Conservation (phyloP, 2,329 filamentous ascomycete genomes). For the Hymenoscyphus repandus region DNA sequence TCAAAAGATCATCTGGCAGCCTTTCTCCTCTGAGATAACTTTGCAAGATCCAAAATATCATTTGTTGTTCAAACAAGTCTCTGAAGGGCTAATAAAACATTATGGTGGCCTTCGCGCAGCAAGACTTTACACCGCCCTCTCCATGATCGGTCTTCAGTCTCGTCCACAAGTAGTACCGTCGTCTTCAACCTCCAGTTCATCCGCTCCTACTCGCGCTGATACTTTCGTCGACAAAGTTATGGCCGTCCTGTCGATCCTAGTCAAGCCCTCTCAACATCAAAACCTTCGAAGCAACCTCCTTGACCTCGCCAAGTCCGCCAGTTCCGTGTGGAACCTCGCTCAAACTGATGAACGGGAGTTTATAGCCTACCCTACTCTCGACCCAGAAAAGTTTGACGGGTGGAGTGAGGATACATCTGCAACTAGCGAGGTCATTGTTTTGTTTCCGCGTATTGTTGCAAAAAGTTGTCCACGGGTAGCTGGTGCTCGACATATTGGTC, state of each 20-base stretch:
- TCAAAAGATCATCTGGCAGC: conserved; percentile 7
- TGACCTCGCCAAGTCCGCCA: conserved; percentile 11
- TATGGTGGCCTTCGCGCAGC: conserved; percentile 4
- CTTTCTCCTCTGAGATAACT: conserved; percentile 7
- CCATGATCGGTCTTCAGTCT: conserved; percentile 2
- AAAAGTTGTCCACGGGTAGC: neutral
- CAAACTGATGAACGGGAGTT: conserved; percentile 13
- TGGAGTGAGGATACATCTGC: conserved; percentile 14
- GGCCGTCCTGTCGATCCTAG: conserved; percentile 6
- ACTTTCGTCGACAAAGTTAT: conserved; percentile 9
- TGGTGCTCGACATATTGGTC: neutral
- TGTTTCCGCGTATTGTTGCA: conserved; percentile 14
- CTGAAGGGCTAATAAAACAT: conserved; percentile 1
- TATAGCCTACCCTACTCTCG: conserved; percentile 7
- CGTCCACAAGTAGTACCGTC: too few relatives aligned
- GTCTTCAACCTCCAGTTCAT: too few relatives aligned
- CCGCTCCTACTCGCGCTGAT: conserved; percentile 8
- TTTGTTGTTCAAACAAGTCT: conserved; percentile 6
- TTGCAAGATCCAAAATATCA: conserved; percentile 1
- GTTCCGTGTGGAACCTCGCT: conserved; percentile 11
- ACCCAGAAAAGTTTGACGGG: conserved; percentile 5
- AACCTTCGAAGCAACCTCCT: conserved; percentile 8
- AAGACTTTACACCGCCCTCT: conserved; percentile 2
- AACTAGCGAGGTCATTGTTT: conserved; percentile 1
- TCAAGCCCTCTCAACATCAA: neutral